Base-by-base conservation (phyloP, 495 filamentous ascomycete species). In the Jackrogersella minutella region DNA sequence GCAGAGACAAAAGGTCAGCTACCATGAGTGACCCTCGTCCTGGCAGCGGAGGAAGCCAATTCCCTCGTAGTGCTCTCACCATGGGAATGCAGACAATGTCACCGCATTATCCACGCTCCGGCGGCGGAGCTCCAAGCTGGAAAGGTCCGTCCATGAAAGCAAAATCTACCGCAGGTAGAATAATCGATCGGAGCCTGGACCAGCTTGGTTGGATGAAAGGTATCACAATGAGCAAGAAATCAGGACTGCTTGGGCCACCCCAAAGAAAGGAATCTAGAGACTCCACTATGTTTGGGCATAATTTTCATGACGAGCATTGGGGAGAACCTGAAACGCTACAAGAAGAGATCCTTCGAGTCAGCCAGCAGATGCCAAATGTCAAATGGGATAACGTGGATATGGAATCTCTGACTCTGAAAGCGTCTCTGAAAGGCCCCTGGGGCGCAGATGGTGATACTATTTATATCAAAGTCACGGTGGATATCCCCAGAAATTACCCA, bases 151-250 rank as follows among this genome's bases (percentile, higher is more conserved):
- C 88, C 5, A 90, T 89, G 85, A 87, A 87, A 69, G 86, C 84
- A 1, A 87, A 85, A 41, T 82, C 81, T 19, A 81, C 77, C 33
- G 50, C 81, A 11, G 78, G 80, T 49, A 87, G 85, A 50, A 83
- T 88, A 44, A 80, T 83, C n/a, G 92, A 93, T 68, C 76, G 77
- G 17, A 77, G 74, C 43, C 74, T 78, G 9, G 75, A 81, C 14
- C 92, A 85, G 31, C 94, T 97, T 58, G 84, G 87, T 11, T 97
- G 93, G 93, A 96, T 97, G 91, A 91, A 88, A 59, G 92, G 93
- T 28, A 92, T 97, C 37, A 95, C 92, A 62, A 93, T 97, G 69
- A 85, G 80, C 22, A 88, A 88, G 65, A 79, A 82, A 52, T 83
- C 83, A 49, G 66, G 71, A 5, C 64, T 69, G 30, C 72, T 74